Evolutionary conservation across 2,329 filamentous ascomycete species (phyloP).

Genomic region (Paracoccidioides lutzii): DNA sequence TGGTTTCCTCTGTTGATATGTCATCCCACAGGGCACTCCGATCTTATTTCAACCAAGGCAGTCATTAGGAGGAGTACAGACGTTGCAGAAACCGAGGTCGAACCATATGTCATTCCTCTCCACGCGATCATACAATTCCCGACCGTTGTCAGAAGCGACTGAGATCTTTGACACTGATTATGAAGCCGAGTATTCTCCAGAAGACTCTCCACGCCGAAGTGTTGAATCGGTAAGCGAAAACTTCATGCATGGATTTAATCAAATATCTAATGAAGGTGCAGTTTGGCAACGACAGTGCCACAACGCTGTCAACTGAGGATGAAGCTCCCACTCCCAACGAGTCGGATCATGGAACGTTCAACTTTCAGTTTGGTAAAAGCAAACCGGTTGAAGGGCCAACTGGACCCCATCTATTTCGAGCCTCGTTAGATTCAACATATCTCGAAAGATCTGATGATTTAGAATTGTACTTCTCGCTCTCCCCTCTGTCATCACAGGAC

Average conservation of each 20-base stretch:
- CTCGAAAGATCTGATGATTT: conserved; percentile 7
- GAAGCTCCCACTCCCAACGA: conserved; percentile 68
- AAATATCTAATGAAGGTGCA: conserved; percentile 3
- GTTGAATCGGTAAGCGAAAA: conserved; percentile 16
- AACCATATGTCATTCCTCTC: conserved; percentile 9
- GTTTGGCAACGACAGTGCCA: conserved; percentile 52
- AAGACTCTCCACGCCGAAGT: conserved; percentile 44
- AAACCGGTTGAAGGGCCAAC: conserved; percentile 64
- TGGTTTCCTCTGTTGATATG: conserved; percentile 1
- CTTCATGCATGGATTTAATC: background rate
- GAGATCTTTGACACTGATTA: conserved; percentile 26
- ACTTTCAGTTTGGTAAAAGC: conserved; percentile 42
- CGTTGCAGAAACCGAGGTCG: conserved; percentile 8
- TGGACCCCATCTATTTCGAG: conserved; percentile 83
- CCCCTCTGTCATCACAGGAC: conserved; percentile 10
- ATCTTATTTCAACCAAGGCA: conserved; percentile 6
- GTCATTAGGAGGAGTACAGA: conserved; percentile 7
- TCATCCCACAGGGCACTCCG: conserved; percentile 3
- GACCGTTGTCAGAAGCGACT: conserved; percentile 24
- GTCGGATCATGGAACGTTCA: conserved; percentile 46
- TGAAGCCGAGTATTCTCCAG: conserved; percentile 33
- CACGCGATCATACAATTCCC: conserved; percentile 10
- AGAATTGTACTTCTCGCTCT: conserved; percentile 9
- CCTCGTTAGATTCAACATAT: conserved; percentile 24
- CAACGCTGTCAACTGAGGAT: conserved; percentile 77